These are phyloP conservation scores for Triticum urartu DNA, from an alignment of 176 grass and related monocot genomes.

Conservation along the genomic window DNA sequence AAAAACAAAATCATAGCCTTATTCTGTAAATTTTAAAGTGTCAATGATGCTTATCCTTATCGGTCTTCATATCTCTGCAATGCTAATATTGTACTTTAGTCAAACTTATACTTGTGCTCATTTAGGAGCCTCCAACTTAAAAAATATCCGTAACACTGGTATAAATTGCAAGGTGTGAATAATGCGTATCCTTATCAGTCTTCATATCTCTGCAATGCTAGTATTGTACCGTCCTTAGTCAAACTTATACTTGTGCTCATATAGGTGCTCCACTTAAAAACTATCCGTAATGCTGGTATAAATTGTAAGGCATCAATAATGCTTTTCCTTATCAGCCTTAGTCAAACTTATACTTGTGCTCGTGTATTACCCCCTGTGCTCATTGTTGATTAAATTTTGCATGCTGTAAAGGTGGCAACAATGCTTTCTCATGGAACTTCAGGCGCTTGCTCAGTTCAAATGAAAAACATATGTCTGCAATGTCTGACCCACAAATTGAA, in stretches of 20 bases:
- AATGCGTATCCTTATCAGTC: background rate
- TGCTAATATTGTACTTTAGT: too few relatives aligned
- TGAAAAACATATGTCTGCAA: conserved; percentile 53
- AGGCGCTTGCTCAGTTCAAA: conserved; percentile 66
- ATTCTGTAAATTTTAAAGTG: too few relatives aligned
- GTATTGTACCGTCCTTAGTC: background rate
- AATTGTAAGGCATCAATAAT: too few relatives aligned
- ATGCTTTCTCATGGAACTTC: conserved; percentile 42
- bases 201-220: conserved; percentile 19
- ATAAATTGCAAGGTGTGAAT: background rate
- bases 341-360: background rate
- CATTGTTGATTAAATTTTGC: conserved; percentile 2
- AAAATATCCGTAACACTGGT: background rate
- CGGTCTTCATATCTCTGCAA: too few relatives aligned
- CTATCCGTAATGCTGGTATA: too few relatives aligned
- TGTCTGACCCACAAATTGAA: conserved; percentile 77
- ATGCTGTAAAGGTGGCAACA: conserved; percentile 45
- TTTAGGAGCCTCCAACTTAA: too few relatives aligned
- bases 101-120: too few relatives aligned
- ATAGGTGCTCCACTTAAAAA: background rate
- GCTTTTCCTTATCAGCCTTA: background rate
- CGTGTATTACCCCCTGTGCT: background rate
- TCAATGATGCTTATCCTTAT: too few relatives aligned
- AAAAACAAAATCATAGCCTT: too few relatives aligned
- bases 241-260: background rate